Percentiles rank a stretch among this genome's conserved stretches.
These are phyloP conservation scores for Eucalyptus paniculata DNA, from an alignment of 345 rosid species.

Conservation along the genomic window DNA sequence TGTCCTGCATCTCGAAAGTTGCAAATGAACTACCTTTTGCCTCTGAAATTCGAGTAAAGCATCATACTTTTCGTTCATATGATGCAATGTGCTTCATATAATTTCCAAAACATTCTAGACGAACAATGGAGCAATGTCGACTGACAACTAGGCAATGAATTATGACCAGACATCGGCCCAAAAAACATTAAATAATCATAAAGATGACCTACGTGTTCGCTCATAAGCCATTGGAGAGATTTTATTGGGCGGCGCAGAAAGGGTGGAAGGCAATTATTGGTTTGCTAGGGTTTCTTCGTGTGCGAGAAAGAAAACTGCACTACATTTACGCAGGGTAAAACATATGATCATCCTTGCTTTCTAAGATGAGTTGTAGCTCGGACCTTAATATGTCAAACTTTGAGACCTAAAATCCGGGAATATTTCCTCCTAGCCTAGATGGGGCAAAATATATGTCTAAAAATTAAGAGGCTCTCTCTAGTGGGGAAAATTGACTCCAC, in stretches of 20 bases:
- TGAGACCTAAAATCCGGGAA: too few relatives aligned
- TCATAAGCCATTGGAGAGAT: not conserved
- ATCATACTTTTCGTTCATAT: not conserved
- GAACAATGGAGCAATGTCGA: not conserved
- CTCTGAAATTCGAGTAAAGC: not conserved
- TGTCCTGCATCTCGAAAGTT: not conserved
- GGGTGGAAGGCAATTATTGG: not conserved
- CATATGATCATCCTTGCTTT: not conserved
- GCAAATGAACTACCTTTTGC: not conserved
- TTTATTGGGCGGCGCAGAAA: not conserved
- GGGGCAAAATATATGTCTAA: too few relatives aligned
- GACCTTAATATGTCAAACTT: too few relatives aligned
- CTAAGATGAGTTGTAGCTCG: not conserved
- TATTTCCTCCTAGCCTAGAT: too few relatives aligned
- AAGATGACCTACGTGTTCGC: not conserved
- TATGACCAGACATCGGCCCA: not conserved
- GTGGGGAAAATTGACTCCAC: rapidly evolving
- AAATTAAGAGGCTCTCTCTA: too few relatives aligned
- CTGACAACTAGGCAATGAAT: not conserved
- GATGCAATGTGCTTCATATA: not conserved
- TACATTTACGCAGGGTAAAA: not conserved
- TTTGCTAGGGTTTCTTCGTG: not conserved
- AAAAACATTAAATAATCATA: not conserved
- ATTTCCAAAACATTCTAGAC: not conserved
- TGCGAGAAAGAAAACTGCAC: not conserved